These are phyloP conservation scores for Closterium sp. DNA, from an alignment of 139 green algal genomes.

Conservation along the genomic window DNA sequence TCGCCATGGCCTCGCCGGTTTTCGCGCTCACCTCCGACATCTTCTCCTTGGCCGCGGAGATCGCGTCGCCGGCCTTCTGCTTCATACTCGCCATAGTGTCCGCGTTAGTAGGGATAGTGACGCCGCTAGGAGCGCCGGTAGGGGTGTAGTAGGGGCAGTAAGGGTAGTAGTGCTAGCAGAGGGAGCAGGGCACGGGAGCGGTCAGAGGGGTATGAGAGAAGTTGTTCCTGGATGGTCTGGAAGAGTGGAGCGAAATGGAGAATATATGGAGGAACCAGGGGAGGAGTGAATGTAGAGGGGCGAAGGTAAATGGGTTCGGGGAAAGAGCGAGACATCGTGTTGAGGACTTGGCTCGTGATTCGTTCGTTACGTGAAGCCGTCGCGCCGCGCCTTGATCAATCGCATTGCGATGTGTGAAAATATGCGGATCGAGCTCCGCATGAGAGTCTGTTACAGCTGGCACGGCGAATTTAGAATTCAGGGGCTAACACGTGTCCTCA, in stretches of 20 bases:
- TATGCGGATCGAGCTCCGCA: not conserved
- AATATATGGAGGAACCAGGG: not conserved
- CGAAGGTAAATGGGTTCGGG: not conserved
- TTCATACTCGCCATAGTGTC: not conserved
- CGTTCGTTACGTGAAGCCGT: no score
- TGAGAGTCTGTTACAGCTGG: not conserved
- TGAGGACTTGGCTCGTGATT: no score
- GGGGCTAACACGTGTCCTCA: not conserved
- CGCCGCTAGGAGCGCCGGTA: no score
- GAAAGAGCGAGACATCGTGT: not conserved
- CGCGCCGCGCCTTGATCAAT: not conserved
- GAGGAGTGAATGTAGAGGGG: no score
- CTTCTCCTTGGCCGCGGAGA: not conserved
- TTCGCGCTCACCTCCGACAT: not conserved
- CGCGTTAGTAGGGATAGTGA: not conserved
- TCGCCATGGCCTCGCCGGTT: not conserved
- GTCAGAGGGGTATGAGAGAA: no score
- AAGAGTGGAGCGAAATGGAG: not conserved
- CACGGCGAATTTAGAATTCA: not conserved
- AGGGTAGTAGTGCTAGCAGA: not conserved
- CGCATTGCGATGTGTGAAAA: not conserved
- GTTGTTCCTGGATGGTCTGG: not conserved
- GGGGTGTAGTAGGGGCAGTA: no score
- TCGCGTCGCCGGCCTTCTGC: not conserved
- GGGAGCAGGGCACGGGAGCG: no score